Base-by-base conservation (phyloP, 768 basidiomycete genomes). In the Symmetrospora coprosmae region DNA sequence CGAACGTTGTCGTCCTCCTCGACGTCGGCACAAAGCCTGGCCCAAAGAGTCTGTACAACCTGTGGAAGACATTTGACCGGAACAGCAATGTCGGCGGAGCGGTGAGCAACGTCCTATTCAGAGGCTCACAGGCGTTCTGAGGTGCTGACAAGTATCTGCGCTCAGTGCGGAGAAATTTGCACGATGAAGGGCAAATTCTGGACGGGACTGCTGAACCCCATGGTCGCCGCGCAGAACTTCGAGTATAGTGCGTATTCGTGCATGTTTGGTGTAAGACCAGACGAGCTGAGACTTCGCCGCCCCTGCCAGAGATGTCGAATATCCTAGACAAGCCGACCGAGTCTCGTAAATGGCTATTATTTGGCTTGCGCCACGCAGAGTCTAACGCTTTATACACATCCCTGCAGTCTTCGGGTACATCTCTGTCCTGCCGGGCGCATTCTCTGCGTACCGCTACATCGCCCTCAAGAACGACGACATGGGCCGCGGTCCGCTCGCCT, bases 261-360 rank as follows among this genome's bases (percentile, higher is more conserved):
- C n/a, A n/a, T n/a, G n/a, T n/a, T n/a, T n/a, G n/a, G n/a, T n/a
- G n/a, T n/a, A n/a, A n/a, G n/a, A n/a, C n/a, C n/a, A n/a, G n/a
- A n/a, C 71, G 78, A 19, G 21, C 19, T 46, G 86, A 64, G 8
- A 25, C 7, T 46, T 7, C 11, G n/a, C n/a, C n/a, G 21, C 45
- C 19, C 8, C 45, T 8, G 19, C 7, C 40, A 43, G 40, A 48
- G 43, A 64, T 56, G 63, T 64, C 41, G 50, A 64, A 60, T 46
- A 86, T 92, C 65, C 80, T 96, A 34, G 91, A 96, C 72, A 96
- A 96, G 72, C 90, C 91, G 0, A 79, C 90, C 50, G 91, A 96
- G 63, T 69, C 71, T 66, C 52, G 66, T 75, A 14, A 75, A 73
- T 37, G 74, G 89, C 89, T 13, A 91, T 91, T 76, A 86, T n/a